phyloP scores from a whole-genome alignment of 2,329 filamentous ascomycete genomes.

The Lasiodiplodia sp. region DNA sequence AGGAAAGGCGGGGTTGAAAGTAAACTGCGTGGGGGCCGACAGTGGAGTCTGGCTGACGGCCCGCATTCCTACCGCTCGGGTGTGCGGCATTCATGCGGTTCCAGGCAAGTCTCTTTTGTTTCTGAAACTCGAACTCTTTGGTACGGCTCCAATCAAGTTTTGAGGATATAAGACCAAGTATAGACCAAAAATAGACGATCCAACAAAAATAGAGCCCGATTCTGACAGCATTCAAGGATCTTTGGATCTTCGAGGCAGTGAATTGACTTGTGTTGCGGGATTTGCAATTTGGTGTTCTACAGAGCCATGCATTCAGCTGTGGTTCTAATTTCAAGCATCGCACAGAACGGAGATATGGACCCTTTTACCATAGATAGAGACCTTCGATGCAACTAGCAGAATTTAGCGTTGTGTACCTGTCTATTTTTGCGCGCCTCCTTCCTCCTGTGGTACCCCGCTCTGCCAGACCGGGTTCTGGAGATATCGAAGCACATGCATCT shows the following conservation, averaged over 20 bases:
- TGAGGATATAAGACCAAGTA: no score
- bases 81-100: background rate
- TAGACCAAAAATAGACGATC: no score
- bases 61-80: background rate
- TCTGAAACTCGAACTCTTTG: no score
- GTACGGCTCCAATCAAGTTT: no score
- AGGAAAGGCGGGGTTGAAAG: background rate
- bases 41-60: background rate
- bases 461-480: background rate
- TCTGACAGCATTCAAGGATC: no score
- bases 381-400: background rate
- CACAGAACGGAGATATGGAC: background rate
- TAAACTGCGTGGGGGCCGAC: background rate
- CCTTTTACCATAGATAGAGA: background rate
- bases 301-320: background rate
- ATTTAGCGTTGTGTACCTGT: background rate
- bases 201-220: no score
- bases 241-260: no score
- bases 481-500: background rate
- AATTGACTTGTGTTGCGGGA: no score
- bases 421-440: background rate
- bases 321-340: background rate
- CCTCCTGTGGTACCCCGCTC: background rate
- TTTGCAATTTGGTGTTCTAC: background rate
- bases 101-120: background rate